Conservation (phyloP, 805 yeast species). For the Danielozyma ontarioensis region DNA sequence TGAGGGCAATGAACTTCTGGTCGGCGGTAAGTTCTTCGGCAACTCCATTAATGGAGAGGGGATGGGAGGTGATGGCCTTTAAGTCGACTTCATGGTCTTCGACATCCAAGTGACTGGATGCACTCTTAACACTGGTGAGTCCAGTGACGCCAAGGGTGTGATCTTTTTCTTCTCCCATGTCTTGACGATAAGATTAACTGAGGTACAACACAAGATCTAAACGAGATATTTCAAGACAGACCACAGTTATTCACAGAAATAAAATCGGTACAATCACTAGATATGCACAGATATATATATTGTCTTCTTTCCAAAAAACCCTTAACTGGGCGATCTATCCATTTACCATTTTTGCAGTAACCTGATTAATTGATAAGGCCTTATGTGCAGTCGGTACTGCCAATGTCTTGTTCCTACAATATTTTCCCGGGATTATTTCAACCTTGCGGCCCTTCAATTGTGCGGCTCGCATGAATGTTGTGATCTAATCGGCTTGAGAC, state of each 20-base stretch:
- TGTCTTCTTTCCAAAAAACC: no score
- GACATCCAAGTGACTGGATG: constrained; percentile 3
- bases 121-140: constrained; percentile 2
- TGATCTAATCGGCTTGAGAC: no score
- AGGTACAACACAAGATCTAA: background rate
- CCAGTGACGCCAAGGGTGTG: constrained; percentile 4
- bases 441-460: no score
- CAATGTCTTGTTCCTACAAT: no score
- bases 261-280: no score
- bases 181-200: background rate
- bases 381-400: no score
- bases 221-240: background rate
- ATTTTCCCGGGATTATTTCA: no score
- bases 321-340: no score
- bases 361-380: no score
- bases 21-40: constrained; percentile 17
- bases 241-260: background rate
- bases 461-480: no score
- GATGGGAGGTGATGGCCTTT: constrained; percentile 14
- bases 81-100: constrained; percentile 10
- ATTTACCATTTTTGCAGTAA: no score
- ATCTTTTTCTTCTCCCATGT: background rate
- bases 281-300: no score
- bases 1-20: constrained; percentile 23
- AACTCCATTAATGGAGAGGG: constrained; percentile 19